These are phyloP conservation scores for Sextonia rubra DNA, from an alignment of 164 flowering plant species.

Conservation along the genomic window DNA sequence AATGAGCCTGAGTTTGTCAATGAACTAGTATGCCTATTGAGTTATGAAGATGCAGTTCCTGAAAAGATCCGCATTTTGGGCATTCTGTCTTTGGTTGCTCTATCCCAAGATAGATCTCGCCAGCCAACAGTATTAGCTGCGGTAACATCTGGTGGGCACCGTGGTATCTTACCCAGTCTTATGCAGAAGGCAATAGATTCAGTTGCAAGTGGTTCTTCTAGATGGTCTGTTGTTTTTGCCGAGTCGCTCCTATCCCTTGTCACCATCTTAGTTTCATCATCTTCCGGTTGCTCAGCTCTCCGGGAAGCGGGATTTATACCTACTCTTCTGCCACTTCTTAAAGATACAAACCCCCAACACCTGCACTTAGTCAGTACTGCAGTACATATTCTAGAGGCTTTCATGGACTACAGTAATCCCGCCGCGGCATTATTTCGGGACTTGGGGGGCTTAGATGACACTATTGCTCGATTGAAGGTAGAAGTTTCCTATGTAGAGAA, in stretches of 20 bases:
- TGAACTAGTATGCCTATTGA: slow-evolving; percentile 75
- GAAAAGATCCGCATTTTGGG: slow-evolving; percentile 63
- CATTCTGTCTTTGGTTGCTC: slow-evolving; percentile 76
- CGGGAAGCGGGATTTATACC: slow-evolving; percentile 93
- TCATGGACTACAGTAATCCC: slow-evolving; percentile 93
- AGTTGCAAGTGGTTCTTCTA: slow-evolving; percentile 50
- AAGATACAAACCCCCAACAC: slow-evolving; percentile 80
- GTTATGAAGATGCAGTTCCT: slow-evolving; percentile 77
- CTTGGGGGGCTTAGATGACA: slow-evolving; percentile 88
- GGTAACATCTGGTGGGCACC: slow-evolving; percentile 85
- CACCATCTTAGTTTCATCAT: slow-evolving; percentile 80
- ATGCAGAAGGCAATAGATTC: slow-evolving; percentile 90
- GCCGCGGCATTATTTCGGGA: slow-evolving; percentile 89
- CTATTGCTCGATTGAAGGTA: slow-evolving; percentile 65
- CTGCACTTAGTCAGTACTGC: slow-evolving; percentile 83
- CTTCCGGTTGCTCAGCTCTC: slow-evolving; percentile 88
- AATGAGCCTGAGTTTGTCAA: slow-evolving; percentile 83
- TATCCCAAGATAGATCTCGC: slow-evolving; percentile 77
- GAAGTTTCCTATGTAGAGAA: slow-evolving; percentile 70
- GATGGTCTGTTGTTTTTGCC: slow-evolving; percentile 77
- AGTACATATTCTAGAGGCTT: slow-evolving; percentile 81
- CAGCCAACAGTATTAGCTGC: slow-evolving; percentile 68
- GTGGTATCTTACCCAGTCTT: slow-evolving; percentile 79
- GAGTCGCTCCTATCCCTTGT: slow-evolving; percentile 86
- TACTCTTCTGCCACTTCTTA: slow-evolving; percentile 85